phyloP scores from a whole-genome alignment of 371 early-diverging fungal genomes.

The Phascolomyces articulosus region DNA sequence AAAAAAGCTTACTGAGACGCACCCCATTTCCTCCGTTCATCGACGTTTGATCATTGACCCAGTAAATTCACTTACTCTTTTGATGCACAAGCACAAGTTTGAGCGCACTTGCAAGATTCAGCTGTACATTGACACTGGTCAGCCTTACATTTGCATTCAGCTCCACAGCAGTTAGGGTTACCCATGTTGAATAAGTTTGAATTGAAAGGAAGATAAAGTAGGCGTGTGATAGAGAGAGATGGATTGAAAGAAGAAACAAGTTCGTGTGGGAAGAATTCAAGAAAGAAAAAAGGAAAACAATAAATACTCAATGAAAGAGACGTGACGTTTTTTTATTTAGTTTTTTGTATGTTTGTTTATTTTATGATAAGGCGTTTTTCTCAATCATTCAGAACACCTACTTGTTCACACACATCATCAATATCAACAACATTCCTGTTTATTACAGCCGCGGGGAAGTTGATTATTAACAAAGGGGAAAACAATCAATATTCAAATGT shows the following conservation, averaged over 20 bases:
- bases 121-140: neutral
- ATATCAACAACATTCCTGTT: too few relatives aligned
- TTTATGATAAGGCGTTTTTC: too few relatives aligned
- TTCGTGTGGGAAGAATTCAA: neutral
- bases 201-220: neutral
- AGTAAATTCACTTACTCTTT: conserved; percentile 2
- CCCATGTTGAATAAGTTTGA: neutral
- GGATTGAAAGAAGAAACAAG: neutral
- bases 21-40: too few relatives aligned
- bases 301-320: neutral
- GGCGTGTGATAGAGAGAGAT: neutral
- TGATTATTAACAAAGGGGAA: too few relatives aligned
- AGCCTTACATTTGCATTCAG: conserved; percentile 4
- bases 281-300: neutral
- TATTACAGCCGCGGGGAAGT: too few relatives aligned
- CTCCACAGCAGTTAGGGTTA: neutral
- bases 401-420: too few relatives aligned
- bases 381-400: too few relatives aligned
- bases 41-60: too few relatives aligned
- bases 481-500: too few relatives aligned
- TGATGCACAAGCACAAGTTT: neutral
- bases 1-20: too few relatives aligned
- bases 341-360: too few relatives aligned
- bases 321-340: too few relatives aligned
- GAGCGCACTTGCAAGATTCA: neutral